phyloP scores from a whole-genome alignment of 371 early-diverging fungal species.

The Actinomortierella ambigua region DNA sequence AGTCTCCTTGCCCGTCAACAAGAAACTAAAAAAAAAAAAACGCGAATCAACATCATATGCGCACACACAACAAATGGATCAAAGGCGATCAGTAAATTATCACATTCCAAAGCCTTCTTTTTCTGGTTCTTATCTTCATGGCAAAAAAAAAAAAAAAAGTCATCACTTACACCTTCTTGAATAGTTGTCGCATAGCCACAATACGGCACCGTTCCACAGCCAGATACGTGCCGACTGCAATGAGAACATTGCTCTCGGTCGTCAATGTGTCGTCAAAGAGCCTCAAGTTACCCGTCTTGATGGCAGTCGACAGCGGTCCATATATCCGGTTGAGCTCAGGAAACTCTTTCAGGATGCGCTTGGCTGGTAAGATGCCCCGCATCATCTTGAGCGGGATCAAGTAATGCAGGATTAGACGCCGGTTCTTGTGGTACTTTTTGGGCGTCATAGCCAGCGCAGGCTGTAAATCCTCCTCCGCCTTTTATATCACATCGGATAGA shows the following conservation, averaged over 20 bases:
- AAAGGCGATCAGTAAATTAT: neutral
- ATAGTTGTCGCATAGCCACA: constrained; percentile 74
- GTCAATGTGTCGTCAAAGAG: constrained; percentile 67
- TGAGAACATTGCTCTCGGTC: constrained; percentile 57
- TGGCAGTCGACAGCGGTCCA: constrained; percentile 61
- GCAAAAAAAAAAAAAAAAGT: neutral
- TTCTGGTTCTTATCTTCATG: neutral
- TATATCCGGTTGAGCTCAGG: constrained; percentile 63
- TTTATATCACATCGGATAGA: constrained; percentile 1
- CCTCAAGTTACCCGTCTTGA: constrained; percentile 71
- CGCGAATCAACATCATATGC: neutral
- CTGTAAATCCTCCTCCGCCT: constrained; percentile 74
- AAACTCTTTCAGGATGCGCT: constrained; percentile 57
- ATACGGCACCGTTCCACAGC: constrained; percentile 77
- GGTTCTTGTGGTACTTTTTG: constrained; percentile 50
- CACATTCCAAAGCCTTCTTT: neutral
- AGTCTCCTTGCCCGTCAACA: constrained; percentile 50
- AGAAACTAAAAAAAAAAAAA: constrained; percentile 51
- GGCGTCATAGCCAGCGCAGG: constrained; percentile 75
- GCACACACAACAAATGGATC: neutral
- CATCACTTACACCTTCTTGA: constrained; percentile 74
- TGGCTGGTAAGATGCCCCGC: constrained; percentile 68
- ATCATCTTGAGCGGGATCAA: constrained; percentile 76
- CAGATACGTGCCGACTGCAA: constrained; percentile 74
- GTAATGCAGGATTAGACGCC: constrained; percentile 73